These are phyloP conservation scores for Phoma sp. DNA, from an alignment of 2,329 filamentous ascomycete species.

Conservation along the genomic window DNA sequence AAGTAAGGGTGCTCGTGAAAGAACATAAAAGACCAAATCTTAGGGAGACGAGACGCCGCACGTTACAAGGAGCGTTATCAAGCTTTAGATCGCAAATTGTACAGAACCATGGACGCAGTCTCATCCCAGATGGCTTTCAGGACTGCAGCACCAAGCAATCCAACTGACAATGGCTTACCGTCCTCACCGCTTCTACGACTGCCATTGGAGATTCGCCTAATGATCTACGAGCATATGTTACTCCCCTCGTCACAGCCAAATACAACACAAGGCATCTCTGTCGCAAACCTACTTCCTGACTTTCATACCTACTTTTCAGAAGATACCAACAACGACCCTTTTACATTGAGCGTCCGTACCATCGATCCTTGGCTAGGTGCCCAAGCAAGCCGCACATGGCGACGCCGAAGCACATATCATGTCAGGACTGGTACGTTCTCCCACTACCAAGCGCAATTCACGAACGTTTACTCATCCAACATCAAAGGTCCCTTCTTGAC, in stretches of 20 bases:
- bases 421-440: constrained; percentile 39
- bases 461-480: constrained; percentile 24
- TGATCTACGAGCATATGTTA: constrained; percentile 54
- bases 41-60: no score
- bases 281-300: constrained; percentile 46
- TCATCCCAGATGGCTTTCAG: constrained; percentile 5
- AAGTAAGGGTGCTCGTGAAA: constrained; percentile 11
- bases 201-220: constrained; percentile 54
- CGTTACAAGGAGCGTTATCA: neutral
- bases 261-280: constrained; percentile 35
- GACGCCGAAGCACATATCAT: constrained; percentile 48
- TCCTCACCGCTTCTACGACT: constrained; percentile 50
- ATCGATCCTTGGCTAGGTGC: constrained; percentile 48
- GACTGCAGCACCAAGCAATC: constrained; percentile 5
- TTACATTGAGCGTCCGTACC: constrained; percentile 52
- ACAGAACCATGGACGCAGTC: neutral
- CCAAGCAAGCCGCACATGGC: constrained; percentile 34
- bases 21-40: neutral
- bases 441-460: constrained; percentile 2
- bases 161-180: constrained; percentile 7
- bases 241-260: constrained; percentile 46
- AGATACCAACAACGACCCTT: constrained; percentile 38
- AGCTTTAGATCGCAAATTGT: neutral
- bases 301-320: constrained; percentile 51
- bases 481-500: constrained; percentile 50